Evolutionary conservation across 2,329 filamentous ascomycete species (phyloP), one percentile per base, ranked within the genome.

Genomic region (Rutstroemia sydowiana): DNA sequence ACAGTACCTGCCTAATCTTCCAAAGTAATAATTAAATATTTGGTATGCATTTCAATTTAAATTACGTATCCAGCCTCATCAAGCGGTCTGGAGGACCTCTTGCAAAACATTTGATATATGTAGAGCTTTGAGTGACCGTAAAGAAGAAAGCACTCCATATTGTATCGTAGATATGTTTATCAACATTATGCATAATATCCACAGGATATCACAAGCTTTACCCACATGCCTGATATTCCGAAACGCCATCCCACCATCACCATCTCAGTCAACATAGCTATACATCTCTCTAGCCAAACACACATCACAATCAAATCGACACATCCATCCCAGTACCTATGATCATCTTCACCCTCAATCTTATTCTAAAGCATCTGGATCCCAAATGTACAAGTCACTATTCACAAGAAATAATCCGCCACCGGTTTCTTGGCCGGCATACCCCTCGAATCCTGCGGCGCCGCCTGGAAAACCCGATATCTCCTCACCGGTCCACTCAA

Each of bases 381-480:
- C 20, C 16, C 36, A 21, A 11, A 9, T 10, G 10, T 10, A 16
- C 8, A 26, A 3, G 11, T 14, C 16, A 11, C 8, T 23, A 26
- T 55, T 52, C 31, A 84, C 70, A 98, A 74, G 70, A 98, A 98
- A 74, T 97, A 98, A 71, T 97, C 92, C 13, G 90, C 90, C 48
- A 95, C 89, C 3, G 93, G 93, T 71, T 97, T 97, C 79, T 98
- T 98, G 3, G 93, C 93, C 54, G 93, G 93, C 93, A 98, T 98
- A 4, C 93, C 93, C 62, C 93, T 79, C 1, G 87, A 90, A 69
- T 97, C 93, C 72, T 98, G 93, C 48, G 93, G 91, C 49, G 93
- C 93, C 0, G 93, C 93, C 65, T 97, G 91, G 67, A 98, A 98
- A 9, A 98, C 92, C 32, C 92, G 77, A 71, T 98, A 98, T 60